phyloP scores from a whole-genome alignment of 2,329 filamentous ascomycete species.

The Talaromyces sp. region DNA sequence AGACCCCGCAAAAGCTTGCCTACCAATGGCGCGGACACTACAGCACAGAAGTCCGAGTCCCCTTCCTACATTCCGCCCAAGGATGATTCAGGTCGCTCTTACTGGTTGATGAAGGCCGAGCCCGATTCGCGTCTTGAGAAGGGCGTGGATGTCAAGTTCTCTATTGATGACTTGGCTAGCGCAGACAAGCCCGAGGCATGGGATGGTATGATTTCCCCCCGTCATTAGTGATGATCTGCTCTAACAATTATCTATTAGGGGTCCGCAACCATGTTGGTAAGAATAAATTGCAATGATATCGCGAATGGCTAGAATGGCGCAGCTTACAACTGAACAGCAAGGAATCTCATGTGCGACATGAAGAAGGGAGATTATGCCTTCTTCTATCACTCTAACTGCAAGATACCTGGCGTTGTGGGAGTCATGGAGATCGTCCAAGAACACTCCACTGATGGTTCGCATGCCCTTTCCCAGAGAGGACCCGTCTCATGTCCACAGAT shows the following conservation, averaged over 20 bases:
- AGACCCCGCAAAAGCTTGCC: slow-evolving; percentile 30
- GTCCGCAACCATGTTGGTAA: slow-evolving; percentile 49
- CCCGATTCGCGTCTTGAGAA: slow-evolving; percentile 85
- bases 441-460: slow-evolving; percentile 74
- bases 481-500: too few relatives aligned
- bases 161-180: slow-evolving; percentile 82
- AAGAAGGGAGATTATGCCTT: slow-evolving; percentile 88
- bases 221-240: background rate
- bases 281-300: slow-evolving; percentile 11
- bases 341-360: slow-evolving; percentile 91
- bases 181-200: slow-evolving; percentile 80
- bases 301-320: background rate
- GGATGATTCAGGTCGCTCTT: slow-evolving; percentile 48
- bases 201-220: slow-evolving; percentile 68
- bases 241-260: slow-evolving; percentile 39
- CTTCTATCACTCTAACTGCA: slow-evolving; percentile 96
- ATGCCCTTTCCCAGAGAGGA: too few relatives aligned
- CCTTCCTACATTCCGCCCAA: slow-evolving; percentile 9
- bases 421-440: slow-evolving; percentile 88
- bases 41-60: slow-evolving; percentile 16
- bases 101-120: slow-evolving; percentile 86
- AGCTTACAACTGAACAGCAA: slow-evolving; percentile 55
- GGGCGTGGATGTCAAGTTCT: slow-evolving; percentile 86
- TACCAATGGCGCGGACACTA: slow-evolving; percentile 20
- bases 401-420: slow-evolving; percentile 82